Evolutionary conservation across 371 early-diverging fungal genomes (phyloP), one percentile per base, ranked within the genome.

Genomic region (Actinomortierella ambigua): DNA sequence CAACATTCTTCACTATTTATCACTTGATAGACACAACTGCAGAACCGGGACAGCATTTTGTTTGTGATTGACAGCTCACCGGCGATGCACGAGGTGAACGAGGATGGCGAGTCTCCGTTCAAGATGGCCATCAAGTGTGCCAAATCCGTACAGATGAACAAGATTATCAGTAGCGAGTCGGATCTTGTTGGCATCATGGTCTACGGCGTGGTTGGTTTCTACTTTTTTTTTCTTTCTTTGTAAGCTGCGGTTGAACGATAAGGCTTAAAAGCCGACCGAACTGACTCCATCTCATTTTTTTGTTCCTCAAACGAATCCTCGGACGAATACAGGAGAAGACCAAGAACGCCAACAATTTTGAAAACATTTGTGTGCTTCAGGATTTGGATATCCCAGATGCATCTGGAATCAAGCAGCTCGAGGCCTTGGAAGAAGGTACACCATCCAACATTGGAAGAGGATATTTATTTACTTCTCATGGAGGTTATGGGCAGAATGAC

Each of bases 61-160:
- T 90, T 88, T 67, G 86, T 84, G 20, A 83, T 91, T 57, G 89
- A 91, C 69, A 85, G 85, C 20, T 78, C 83, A 11, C 73, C 79
- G 8, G 50, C 77, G n/a, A 90, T 90, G 90, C 71, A 85, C 24
- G 44, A 51, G 28, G 48, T 66, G 1, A 66, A 80, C 24, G 80
- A 77, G 4, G 67, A 78, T 3, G 81, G 78, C 17, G 76, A 77
- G 11, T 66, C 80, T 13, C 84, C 86, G 3, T 77, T 89, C 50
- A 57, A 76, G 6, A 76, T 75, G 0, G 82, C 81, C 1, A 70
- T 90, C 46, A 67, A 78, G 22, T 78, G 82, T 58, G 77, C 83
- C 14, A 73, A 76, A 26, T 62, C 69, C 3, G 84, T 85, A 15
- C 68, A 84, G 23, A 50, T 84, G 22, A 76, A 63, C 56, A 90